phyloP scores from a whole-genome alignment of 768 basidiomycete species.

The Saitozyma sp. region DNA sequence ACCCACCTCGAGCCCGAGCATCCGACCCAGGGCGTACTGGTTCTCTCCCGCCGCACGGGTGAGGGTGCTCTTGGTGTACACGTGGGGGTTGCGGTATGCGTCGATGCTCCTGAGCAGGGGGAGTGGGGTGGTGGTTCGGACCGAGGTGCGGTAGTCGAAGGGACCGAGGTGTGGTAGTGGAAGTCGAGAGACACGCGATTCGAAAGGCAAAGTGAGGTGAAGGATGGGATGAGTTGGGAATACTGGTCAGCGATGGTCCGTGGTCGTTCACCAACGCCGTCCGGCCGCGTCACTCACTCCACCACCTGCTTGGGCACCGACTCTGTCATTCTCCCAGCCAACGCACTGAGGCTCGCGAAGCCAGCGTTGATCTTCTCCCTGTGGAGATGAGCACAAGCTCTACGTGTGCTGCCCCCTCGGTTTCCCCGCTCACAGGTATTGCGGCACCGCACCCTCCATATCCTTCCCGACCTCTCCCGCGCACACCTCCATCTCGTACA shows the following conservation, averaged over 20 bases:
- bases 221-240: too few relatives aligned
- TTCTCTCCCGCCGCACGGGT: conserved; percentile 39
- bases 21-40: conserved; percentile 40
- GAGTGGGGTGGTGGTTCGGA: not conserved
- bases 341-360: conserved; percentile 20
- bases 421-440: conserved; percentile 30
- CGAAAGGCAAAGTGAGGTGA: too few relatives aligned
- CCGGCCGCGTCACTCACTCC: conserved; percentile 30
- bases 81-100: conserved; percentile 37
- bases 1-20: conserved; percentile 43
- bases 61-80: conserved; percentile 37
- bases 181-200: too few relatives aligned
- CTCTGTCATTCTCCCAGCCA: conserved; percentile 30
- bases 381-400: not conserved
- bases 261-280: too few relatives aligned
- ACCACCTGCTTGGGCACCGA: conserved; percentile 37
- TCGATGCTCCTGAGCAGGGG: conserved; percentile 27
- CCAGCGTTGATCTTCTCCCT: conserved; percentile 36
- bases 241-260: conserved; percentile 1
- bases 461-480: conserved; percentile 41
- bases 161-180: not conserved
- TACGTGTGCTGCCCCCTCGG: not conserved
- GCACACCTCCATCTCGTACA: conserved; percentile 48
- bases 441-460: conserved; percentile 35
- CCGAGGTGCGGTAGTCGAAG: too few relatives aligned